phyloP scores from a whole-genome alignment of 305 asterid genomes.

The Fraxinus angustifolia region DNA sequence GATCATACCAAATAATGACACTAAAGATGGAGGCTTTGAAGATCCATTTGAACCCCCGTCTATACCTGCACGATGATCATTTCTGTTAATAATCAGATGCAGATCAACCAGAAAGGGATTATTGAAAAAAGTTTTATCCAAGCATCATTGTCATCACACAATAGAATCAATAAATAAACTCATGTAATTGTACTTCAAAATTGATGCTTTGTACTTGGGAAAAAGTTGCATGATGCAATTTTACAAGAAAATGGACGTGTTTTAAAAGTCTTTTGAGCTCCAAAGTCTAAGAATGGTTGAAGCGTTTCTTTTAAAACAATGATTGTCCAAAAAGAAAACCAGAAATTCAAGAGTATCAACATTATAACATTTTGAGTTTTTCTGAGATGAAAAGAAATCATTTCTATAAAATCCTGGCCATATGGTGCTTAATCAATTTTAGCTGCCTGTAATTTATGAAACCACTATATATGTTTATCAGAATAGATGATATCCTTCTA shows the following conservation, averaged over 20 bases:
- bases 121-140: neutral
- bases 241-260: neutral
- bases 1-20: slow-evolving; percentile 64
- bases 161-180: neutral
- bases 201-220: neutral
- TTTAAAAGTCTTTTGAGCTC: neutral
- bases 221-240: neutral
- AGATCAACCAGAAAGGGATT: neutral
- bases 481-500: neutral
- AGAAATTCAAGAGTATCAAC: neutral
- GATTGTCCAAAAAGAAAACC: neutral
- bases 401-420: neutral
- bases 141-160: neutral
- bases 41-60: slow-evolving; percentile 51
- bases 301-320: neutral
- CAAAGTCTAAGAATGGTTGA: neutral
- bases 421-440: neutral
- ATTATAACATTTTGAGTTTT: neutral
- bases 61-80: slow-evolving; percentile 41
- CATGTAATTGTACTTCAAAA: neutral
- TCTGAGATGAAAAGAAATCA: neutral
- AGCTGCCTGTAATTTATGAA: neutral
- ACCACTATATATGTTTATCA: neutral
- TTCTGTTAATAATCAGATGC: neutral
- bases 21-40: slow-evolving; percentile 69